These are phyloP conservation scores for Pistacia vera DNA, from an alignment of 345 rosid genomes.

Conservation along the genomic window DNA sequence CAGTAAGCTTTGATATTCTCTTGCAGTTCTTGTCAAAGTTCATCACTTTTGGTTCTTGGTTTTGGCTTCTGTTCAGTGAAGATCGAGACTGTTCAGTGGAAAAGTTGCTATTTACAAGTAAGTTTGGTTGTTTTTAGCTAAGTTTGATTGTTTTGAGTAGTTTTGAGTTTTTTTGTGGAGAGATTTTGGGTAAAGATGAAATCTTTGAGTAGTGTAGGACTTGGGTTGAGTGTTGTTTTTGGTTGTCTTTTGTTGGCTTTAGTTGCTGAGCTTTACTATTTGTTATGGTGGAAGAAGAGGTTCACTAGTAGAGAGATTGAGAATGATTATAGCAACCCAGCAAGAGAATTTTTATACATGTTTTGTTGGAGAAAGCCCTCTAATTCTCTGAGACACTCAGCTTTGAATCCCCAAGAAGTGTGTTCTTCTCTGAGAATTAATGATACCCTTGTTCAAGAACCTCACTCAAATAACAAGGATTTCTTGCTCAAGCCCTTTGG, in stretches of 20 bases:
- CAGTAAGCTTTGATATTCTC: constrained; percentile 20
- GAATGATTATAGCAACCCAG: constrained; percentile 68
- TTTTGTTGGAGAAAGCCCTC: constrained; percentile 66
- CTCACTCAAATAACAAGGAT: constrained; percentile 49
- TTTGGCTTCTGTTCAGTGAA: constrained; percentile 31
- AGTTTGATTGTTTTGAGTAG: not conserved
- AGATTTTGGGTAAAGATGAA: constrained; percentile 53
- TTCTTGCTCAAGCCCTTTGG: constrained; percentile 42
- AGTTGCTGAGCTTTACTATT: constrained; percentile 80
- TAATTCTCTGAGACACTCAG: constrained; percentile 38
- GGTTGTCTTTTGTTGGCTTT: constrained; percentile 84
- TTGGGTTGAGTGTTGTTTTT: constrained; percentile 89
- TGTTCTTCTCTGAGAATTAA: constrained; percentile 39
- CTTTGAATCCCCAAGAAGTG: constrained; percentile 41
- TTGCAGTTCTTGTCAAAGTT: constrained; percentile 32
- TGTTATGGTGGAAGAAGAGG: constrained; percentile 92
- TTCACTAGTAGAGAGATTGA: constrained; percentile 44
- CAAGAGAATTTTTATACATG: constrained; percentile 75
- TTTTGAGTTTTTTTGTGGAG: constrained; percentile 5
- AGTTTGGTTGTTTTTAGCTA: not conserved
- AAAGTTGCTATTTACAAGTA: constrained; percentile 16
- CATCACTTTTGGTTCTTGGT: constrained; percentile 23
- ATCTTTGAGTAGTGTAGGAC: constrained; percentile 89
- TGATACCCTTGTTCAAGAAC: constrained; percentile 35
- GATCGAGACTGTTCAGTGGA: constrained; percentile 26